Evolutionary conservation across 1,284 basidiomycete genomes (phyloP).

Genomic region (Austroboletus novae-zelandiae): DNA sequence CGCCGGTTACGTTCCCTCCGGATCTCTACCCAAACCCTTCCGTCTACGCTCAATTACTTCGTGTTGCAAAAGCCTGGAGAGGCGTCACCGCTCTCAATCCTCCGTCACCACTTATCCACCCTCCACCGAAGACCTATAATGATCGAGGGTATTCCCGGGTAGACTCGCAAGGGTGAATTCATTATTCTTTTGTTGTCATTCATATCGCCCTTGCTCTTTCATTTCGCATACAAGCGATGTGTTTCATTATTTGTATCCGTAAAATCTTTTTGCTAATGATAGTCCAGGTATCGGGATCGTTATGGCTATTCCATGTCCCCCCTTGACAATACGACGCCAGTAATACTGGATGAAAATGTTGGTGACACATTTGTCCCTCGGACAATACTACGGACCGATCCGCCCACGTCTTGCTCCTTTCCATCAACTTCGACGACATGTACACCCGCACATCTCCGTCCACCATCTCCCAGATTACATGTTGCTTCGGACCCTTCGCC

Average conservation of each 20-base stretch:
- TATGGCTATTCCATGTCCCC: slow-evolving; percentile 34
- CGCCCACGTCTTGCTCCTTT: slow-evolving; percentile 6
- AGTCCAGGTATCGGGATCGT: slow-evolving; percentile 24
- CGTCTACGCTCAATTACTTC: slow-evolving; percentile 52
- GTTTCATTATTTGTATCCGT: slow-evolving; percentile 12
- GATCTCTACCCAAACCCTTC: slow-evolving; percentile 40
- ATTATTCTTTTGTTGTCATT: slow-evolving; percentile 1
- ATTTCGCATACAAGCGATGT: slow-evolving; percentile 15
- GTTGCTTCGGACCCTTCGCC: slow-evolving; percentile 29
- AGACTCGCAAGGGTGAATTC: slow-evolving; percentile 32
- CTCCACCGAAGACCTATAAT: slow-evolving; percentile 23
- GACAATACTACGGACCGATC: slow-evolving; percentile 23
- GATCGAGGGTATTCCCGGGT: slow-evolving; percentile 24
- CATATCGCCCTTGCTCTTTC: background rate
- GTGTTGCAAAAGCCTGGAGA: slow-evolving; percentile 64
- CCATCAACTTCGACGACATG: slow-evolving; percentile 13
- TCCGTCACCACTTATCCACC: slow-evolving; percentile 19
- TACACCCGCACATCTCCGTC: slow-evolving; percentile 27
- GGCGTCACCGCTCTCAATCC: slow-evolving; percentile 62
- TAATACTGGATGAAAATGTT: slow-evolving; percentile 25
- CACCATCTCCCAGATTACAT: slow-evolving; percentile 29
- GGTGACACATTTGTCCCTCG: slow-evolving; percentile 19
- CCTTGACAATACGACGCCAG: slow-evolving; percentile 30
- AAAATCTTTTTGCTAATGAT: slow-evolving; percentile 23
- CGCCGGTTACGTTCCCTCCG: slow-evolving; percentile 38